A percentile compares a stretch with the other conserved stretches of the same genome.
These are phyloP conservation scores for Colletotrichum paranaense DNA, from an alignment of 2,329 filamentous ascomycete species.

Conservation along the genomic window DNA sequence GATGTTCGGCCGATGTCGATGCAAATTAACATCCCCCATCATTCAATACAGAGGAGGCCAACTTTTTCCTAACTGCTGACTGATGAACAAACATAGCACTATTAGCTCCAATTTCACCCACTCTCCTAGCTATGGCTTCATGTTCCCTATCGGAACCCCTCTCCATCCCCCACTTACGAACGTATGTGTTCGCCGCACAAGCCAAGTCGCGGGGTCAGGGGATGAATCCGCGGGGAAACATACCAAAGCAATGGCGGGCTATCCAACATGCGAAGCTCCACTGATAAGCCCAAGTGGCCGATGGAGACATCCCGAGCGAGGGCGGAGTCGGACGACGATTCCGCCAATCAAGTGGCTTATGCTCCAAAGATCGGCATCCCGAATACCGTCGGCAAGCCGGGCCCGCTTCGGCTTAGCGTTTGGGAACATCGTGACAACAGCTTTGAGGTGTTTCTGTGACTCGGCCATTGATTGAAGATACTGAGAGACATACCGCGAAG, in stretches of 20 bases:
- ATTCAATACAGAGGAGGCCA: not conserved
- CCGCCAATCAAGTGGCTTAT: not conserved
- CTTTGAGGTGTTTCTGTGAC: not conserved
- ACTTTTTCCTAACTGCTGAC: not conserved
- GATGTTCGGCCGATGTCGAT: conserved; percentile 10
- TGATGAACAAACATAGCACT: not conserved
- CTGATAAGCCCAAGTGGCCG: conserved; percentile 11
- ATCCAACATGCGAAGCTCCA: not conserved
- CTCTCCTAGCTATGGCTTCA: not conserved
- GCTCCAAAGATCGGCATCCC: not conserved
- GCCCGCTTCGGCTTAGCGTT: not conserved
- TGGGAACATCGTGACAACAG: not conserved
- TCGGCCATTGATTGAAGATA: not conserved
- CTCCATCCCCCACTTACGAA: conserved; percentile 19
- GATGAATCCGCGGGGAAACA: conserved; percentile 2
- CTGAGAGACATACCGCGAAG: not conserved
- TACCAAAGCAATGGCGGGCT: not conserved
- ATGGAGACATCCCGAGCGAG: not conserved
- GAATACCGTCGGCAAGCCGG: not conserved
- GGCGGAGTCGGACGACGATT: not conserved
- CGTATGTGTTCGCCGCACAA: not conserved
- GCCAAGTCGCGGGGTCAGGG: not conserved
- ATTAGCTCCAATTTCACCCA: not conserved
- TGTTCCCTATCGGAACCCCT: not conserved
- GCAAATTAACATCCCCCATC: not conserved